Evolutionary conservation across 2,329 filamentous ascomycete genomes (phyloP).

Genomic region (Myriosclerotinia duriaeana): DNA sequence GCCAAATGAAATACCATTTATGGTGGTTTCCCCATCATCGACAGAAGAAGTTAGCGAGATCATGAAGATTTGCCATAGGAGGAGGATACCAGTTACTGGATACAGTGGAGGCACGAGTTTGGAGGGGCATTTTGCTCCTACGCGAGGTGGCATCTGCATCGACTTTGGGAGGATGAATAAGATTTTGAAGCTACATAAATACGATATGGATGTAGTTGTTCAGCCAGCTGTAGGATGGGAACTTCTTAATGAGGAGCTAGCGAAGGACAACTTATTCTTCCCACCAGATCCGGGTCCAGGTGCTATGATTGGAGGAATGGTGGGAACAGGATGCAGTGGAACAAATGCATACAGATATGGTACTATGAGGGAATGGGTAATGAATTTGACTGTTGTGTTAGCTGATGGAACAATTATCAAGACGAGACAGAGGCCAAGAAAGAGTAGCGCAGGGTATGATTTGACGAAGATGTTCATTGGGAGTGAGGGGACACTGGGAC

Average conservation of each 20-base stretch:
- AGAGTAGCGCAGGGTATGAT: slow-evolving; percentile 90
- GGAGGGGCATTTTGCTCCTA: slow-evolving; percentile 85
- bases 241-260: slow-evolving; percentile 73
- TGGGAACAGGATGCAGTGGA: slow-evolving; percentile 70
- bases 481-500: slow-evolving; percentile 84
- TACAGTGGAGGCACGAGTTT: slow-evolving; percentile 87
- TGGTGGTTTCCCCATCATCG: slow-evolving; percentile 72
- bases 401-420: slow-evolving; percentile 89
- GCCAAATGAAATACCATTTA: slow-evolving; percentile 55
- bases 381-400: slow-evolving; percentile 81
- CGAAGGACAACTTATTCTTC: slow-evolving; percentile 77
- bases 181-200: slow-evolving; percentile 73
- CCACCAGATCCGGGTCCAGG: slow-evolving; percentile 88
- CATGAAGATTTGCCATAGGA: slow-evolving; percentile 82
- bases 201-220: slow-evolving; percentile 73
- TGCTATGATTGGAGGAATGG: slow-evolving; percentile 89
- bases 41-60: slow-evolving; percentile 84
- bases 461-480: slow-evolving; percentile 87
- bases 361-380: slow-evolving; percentile 93
- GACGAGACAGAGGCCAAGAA: slow-evolving; percentile 82
- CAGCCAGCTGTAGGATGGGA: slow-evolving; percentile 88
- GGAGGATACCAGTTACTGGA: slow-evolving; percentile 79
- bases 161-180: slow-evolving; percentile 86
- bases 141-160: slow-evolving; percentile 77
- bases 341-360: slow-evolving; percentile 92